Evolutionary conservation across 352 stramenopile species (phyloP), one percentile per base, ranked within the genome.

Genomic region (Peronospora farinosa): DNA sequence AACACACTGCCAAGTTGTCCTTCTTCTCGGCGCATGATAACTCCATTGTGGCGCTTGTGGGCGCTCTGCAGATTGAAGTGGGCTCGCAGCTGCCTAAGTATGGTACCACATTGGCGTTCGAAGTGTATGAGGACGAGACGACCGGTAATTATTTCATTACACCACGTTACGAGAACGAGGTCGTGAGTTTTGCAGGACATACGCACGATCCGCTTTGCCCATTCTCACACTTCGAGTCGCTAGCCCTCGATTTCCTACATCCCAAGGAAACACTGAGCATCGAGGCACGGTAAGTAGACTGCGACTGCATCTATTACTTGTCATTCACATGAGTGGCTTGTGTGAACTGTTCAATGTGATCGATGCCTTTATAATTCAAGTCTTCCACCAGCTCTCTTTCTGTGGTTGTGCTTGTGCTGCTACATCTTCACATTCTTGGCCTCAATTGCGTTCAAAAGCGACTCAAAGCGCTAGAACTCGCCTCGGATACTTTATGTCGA

Each of bases 1-100:
- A 69, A 17, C 51, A 70, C 30, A 39, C 45, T 30, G 61, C 67
- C 25, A 83, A 81, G 40, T 50, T 92, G n/a, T 69, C 79, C 23
- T 86, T 92, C 60, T 89, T 89, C 62, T 92, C 82, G 15, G 79
- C 79, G 0, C 82, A 92, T 46, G 78, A 92, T 63, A 90, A 90
- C 57, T 88, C 82, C 35, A 85, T 92, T 60, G 76, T 92, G 11
- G 78, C 77, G 17, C 69, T 90, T 49, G 46, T 88, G 54, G 72
- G 72, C 19, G 77, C 79, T 37, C 50, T 92, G 23, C 69, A 86
- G 52, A 65, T 92, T 15, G 59, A 89, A 5, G 72, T 87, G 35
- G 72, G 71, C 5, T 55, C 50, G 5, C 59, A 73, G 3, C 42
- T 87, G 33, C 82, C 82, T 0, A 63, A 80, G 44, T 91, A 91